Evolutionary conservation across 805 yeast genomes (phyloP), one percentile per base, ranked within the genome.

Genomic region (Osmozyma mogii): DNA sequence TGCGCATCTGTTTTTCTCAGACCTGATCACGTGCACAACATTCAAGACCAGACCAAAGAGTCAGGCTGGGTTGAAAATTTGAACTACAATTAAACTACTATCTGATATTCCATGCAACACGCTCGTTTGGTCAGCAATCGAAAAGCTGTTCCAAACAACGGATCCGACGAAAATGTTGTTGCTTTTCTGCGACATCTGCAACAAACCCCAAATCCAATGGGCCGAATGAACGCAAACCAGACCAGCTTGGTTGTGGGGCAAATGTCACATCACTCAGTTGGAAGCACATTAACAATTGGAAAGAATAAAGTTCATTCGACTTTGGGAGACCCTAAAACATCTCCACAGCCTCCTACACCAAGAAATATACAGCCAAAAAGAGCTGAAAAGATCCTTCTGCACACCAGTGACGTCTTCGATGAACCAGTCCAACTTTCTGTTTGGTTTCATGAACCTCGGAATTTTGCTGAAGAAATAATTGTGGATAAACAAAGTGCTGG

Each of bases 371-470:
- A 16, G 18, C 9, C 29, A 26, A 6, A 14, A 22, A 3, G 14
- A 17, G 24, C 12, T 26, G 8, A 17, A 12, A 17, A 21, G 13
- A 23, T 7, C 17, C 22, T 29, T 37, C 22, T 25, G 36, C 14
- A 34, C 27, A 17, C 36, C 34, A 13, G 24, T 24, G 12, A 13
- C 21, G 9, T 11, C 4, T 15, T 7, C 25, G 17, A 19, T 9
- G 40, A 31, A n/a, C 32, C 40, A 3, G 24, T 62, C 2, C 69
- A 59, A 29, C 34, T 70, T 36, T 65, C 68, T 5, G 54, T 61
- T n/a, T 63, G 76, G 65, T 68, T 83, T 42, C 96, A 88, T 47
- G 95, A 87, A 38, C 42, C 70, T 4, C 56, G 84, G 15, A 61
- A 69, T 1, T 72, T 77, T 1, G 24, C 58, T 1, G 77, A 75